These are phyloP conservation scores for Lepidium sativum DNA, from an alignment of 345 rosid species.

Conservation along the genomic window DNA sequence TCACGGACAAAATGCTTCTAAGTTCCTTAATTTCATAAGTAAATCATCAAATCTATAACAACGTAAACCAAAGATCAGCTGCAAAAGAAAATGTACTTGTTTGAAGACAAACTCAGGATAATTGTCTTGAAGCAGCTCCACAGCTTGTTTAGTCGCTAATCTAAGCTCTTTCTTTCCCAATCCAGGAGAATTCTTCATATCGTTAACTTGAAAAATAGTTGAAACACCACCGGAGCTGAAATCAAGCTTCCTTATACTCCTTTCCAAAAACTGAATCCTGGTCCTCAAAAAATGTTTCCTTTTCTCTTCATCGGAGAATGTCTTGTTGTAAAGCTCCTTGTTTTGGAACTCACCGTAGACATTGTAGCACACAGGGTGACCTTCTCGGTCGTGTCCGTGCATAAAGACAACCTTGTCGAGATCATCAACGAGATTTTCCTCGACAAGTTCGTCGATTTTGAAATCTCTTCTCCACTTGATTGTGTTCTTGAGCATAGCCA, in stretches of 20 bases:
- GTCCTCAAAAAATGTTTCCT: constrained; percentile 60
- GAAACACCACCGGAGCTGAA: constrained; percentile 67
- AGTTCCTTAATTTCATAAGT: too few species aligned
- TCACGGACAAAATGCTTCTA: neutral
- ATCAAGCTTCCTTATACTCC: constrained; percentile 79
- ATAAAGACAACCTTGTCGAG: constrained; percentile 79
- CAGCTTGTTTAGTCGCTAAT: constrained; percentile 69
- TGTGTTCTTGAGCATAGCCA: constrained; percentile 67
- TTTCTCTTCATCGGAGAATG: constrained; percentile 71
- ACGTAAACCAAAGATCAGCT: neutral
- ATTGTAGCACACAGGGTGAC: constrained; percentile 85
- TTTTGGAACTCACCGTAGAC: constrained; percentile 88
- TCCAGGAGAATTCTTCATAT: constrained; percentile 83
- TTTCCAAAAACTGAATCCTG: constrained; percentile 90
- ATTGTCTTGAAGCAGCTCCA: constrained; percentile 82
- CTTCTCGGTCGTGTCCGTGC: constrained; percentile 76
- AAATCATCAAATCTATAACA: neutral
- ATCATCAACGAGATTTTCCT: constrained; percentile 76
- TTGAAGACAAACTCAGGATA: constrained; percentile 92
- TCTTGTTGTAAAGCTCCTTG: constrained; percentile 65
- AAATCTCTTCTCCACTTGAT: constrained; percentile 66
- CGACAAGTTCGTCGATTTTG: constrained; percentile 49
- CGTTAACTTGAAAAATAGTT: constrained; percentile 79
- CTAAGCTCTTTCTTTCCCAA: constrained; percentile 75
- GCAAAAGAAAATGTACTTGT: constrained; percentile 38